Evolutionary conservation across 176 grass and related monocot genomes (phyloP).

Genomic region (Calamus simplicifolius): DNA sequence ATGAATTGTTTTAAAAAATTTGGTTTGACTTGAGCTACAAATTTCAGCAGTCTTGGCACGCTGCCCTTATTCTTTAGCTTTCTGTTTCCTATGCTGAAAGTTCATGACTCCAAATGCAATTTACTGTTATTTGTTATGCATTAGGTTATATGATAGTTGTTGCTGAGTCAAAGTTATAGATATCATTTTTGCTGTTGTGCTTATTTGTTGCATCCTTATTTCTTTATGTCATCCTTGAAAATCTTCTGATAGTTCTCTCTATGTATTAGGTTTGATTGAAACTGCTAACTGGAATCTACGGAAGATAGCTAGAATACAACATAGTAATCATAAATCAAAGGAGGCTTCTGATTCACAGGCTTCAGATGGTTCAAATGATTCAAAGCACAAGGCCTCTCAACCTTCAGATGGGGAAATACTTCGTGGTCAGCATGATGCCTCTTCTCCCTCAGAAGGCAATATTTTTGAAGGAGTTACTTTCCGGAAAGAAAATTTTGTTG

Average conservation of each 20-base stretch:
- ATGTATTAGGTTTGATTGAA: slow-evolving; percentile 66
- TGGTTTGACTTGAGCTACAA: too few relatives aligned
- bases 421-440: slow-evolving; percentile 4
- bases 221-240: neutral
- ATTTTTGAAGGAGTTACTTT: slow-evolving; percentile 54
- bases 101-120: too few relatives aligned
- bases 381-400: slow-evolving; percentile 12
- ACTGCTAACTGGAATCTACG: slow-evolving; percentile 72
- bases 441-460: slow-evolving; percentile 9
- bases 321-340: slow-evolving; percentile 14
- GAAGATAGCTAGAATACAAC: slow-evolving; percentile 30
- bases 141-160: too few relatives aligned
- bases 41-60: too few relatives aligned
- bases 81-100: too few relatives aligned
- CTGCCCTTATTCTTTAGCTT: too few relatives aligned
- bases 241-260: too few relatives aligned
- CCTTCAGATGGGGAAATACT: slow-evolving; percentile 25
- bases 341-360: slow-evolving; percentile 16
- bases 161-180: too few relatives aligned
- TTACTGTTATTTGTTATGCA: too few relatives aligned
- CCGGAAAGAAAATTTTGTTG: slow-evolving; percentile 68
- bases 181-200: too few relatives aligned
- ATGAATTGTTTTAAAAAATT: too few relatives aligned
- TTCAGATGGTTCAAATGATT: slow-evolving; percentile 13
- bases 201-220: neutral